Evolutionary conservation across 192 early-diverging fungal genomes (phyloP), one percentile per base, ranked within the genome.

Genomic region (Polychytrium aggregatum): DNA sequence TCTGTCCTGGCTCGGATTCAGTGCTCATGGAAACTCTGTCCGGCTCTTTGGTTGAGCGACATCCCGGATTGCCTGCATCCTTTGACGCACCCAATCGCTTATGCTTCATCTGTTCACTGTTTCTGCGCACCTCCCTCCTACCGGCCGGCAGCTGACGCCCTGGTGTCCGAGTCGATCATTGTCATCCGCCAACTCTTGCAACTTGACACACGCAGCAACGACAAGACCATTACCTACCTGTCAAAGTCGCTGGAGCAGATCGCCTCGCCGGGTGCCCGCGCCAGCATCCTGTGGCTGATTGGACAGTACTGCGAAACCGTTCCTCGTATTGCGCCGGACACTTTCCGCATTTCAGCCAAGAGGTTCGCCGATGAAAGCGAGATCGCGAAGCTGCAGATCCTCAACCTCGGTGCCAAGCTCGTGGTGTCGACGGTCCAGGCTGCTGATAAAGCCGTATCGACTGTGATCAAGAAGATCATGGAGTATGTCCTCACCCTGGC

Each of bases 231-330:
- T 18, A 48, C 37, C 11, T 44, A 69, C 28, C 63, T 90, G 2
- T 65, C 78, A 17, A 80, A 76, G 37, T 36, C 68, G 28, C 53
- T 84, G n/a, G 77, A 82, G 41, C 58, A 57, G 6, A 81, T 87
- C 40, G 71, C 77, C 10, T 70, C 76, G 11, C 76, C 85, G 7
- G 64, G 63, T 41, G 92, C 96, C 14, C 67, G 88, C 11, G 88
- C 92, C 2, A 79, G 82, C 24, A 78, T 97, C 14, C 71, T 92
- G 46, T 87, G 87, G 78, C 67, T 98, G 37, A 80, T 97, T 20
- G 79, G 86, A 24, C 83, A 90, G 48, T 83, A 94, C 70, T 62
- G 73, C 20, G 60, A 68, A 18, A 62, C 67, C 31, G 66, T 90
- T 8, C 72, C 78, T 3, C 61, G 63, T 7, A 60, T 85, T 2